Conservation (phyloP, 2,329 filamentous ascomycete species). For the Pseudogymnoascus destructans region DNA sequence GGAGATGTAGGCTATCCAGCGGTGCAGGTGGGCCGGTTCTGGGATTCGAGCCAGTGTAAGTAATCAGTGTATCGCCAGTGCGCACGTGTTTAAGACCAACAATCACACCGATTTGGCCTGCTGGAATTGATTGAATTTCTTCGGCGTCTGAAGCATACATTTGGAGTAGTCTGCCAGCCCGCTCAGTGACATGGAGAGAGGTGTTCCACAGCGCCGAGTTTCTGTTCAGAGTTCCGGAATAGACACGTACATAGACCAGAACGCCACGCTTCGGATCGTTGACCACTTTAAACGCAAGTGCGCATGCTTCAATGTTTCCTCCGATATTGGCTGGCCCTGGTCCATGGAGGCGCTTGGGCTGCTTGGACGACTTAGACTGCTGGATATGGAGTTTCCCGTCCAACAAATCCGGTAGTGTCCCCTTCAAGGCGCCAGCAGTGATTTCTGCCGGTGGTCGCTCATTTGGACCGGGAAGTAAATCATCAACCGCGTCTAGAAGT, state of each 20-base stretch:
- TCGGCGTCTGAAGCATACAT: constrained; percentile 83
- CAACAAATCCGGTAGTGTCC: constrained; percentile 39
- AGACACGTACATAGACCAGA: constrained; percentile 83
- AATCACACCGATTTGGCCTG: constrained; percentile 89
- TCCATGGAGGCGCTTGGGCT: constrained; percentile 17
- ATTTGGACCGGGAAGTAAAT: constrained; percentile 71
- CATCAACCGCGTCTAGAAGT: constrained; percentile 74
- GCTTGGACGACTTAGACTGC: constrained; percentile 23
- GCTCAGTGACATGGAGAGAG: constrained; percentile 64
- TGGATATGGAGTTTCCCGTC: constrained; percentile 32
- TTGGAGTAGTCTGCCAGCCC: constrained; percentile 67
- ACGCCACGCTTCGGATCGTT: constrained; percentile 76
- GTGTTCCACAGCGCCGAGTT: constrained; percentile 78
- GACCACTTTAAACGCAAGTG: constrained; percentile 82
- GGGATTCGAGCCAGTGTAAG: constrained; percentile 48
- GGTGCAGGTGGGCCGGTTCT: constrained; percentile 53
- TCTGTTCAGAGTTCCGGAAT: constrained; percentile 66
- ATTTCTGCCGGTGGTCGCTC: constrained; percentile 73
- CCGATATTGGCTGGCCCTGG: constrained; percentile 22
- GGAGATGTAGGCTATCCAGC: constrained; percentile 64
- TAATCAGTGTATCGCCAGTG: constrained; percentile 83
- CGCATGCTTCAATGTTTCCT: constrained; percentile 46
- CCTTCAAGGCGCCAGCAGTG: constrained; percentile 45
- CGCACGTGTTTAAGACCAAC: constrained; percentile 81
- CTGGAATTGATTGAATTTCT: constrained; percentile 65